Conservation (phyloP, 2,329 filamentous ascomycete genomes). For the Cylindrodendrum hubeiense region DNA sequence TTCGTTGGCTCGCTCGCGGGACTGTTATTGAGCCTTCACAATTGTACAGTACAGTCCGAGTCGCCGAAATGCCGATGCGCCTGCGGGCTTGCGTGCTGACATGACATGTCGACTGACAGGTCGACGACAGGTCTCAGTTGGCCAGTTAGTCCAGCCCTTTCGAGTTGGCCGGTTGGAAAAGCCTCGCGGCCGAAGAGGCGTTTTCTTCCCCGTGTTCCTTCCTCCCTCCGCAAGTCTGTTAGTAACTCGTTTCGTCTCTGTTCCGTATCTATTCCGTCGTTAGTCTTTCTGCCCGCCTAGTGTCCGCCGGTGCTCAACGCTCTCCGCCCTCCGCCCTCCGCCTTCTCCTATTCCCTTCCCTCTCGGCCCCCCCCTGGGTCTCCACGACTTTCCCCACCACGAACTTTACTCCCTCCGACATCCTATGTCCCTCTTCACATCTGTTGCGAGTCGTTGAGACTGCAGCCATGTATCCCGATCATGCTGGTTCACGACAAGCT, state of each 20-base stretch:
- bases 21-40: background rate
- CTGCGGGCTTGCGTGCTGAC: slow-evolving; percentile 3
- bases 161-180: slow-evolving; percentile 21
- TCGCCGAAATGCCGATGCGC: background rate
- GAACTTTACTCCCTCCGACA: slow-evolving; percentile 29
- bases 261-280: background rate
- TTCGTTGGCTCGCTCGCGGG: slow-evolving; percentile 16
- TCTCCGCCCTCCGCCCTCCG: background rate
- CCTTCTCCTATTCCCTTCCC: slow-evolving; percentile 13
- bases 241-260: slow-evolving; percentile 9
- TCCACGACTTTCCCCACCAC: slow-evolving; percentile 21
- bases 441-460: slow-evolving; percentile 44
- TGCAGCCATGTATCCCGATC: slow-evolving; percentile 46
- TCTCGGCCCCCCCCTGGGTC: slow-evolving; percentile 13
- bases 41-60: slow-evolving; percentile 9
- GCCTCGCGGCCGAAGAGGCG: slow-evolving; percentile 21
- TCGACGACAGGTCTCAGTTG: slow-evolving; percentile 25
- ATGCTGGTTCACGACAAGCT: slow-evolving; percentile 43
- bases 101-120: slow-evolving; percentile 27
- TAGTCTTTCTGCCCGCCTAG: background rate
- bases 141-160: slow-evolving; percentile 10
- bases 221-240: slow-evolving; percentile 17
- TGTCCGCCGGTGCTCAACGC: background rate
- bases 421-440: slow-evolving; percentile 42
- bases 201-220: slow-evolving; percentile 14